Evolutionary conservation across 2,329 filamentous ascomycete species (phyloP), one percentile per base, ranked within the genome.

Genomic region (Purpureocillium lavendulum): DNA sequence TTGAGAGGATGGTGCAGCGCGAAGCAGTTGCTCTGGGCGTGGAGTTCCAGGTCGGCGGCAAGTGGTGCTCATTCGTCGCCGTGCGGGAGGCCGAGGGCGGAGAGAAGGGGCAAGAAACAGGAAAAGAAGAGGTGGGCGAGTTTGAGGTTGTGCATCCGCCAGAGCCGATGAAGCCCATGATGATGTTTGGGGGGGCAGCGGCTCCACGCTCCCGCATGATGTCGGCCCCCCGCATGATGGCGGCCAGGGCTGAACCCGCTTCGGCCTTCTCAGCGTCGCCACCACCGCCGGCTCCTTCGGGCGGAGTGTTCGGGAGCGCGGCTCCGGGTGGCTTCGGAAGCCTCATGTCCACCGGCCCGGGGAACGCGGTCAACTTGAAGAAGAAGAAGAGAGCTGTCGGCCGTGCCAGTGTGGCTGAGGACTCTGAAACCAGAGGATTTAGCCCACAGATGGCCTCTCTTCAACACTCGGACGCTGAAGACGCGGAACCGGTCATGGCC

Each of bases 51-150:
- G 73, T 87, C 8, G 75, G 70, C 3, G 75, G 80, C 1, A 83
- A 80, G 52, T 84, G 77, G 73, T 84, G 77, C 50, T 84, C 81
- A 0, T 88, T 87, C 45, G 76, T 87, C 3, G 84, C 84, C 2
- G 67, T 84, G 2, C 67, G 80, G 44, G 61, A 67, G 8, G 58
- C 65, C 1, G 41, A 35, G 6, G 40, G 38, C 4, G 40, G 42
- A 1, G 14, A 45, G 4, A 35, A 33, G 16, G 6, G 29, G 13
- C 5, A 13, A 5, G 29, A 14, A 6, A 13, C 11, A 30, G 29
- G 12, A 7, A 40, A 33, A 15, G 16, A 26, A 11, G 35, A 41
- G 9, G 29, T 36, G 5, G 35, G 37, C 1, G 36, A 41, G 16
- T 17, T 35, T 12, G 6, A 36, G 10, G 30, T 41, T 7, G 15